phyloP scores from a whole-genome alignment of 176 grass and related monocot genomes.

The Musa itinerans region DNA sequence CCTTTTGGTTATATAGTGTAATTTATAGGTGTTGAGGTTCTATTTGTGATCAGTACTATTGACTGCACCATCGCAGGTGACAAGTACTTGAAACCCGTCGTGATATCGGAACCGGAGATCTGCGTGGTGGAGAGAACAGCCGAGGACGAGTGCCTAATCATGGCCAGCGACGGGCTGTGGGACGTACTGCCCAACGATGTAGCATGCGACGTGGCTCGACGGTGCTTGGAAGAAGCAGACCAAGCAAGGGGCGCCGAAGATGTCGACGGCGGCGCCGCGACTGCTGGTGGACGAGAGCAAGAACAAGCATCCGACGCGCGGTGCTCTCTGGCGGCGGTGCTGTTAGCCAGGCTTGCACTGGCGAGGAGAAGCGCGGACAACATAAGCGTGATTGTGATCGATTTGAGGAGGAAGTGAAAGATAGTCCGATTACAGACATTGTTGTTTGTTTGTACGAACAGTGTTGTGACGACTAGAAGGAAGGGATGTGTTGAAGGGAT shows the following conservation, averaged over 20 bases:
- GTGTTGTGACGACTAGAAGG: neutral
- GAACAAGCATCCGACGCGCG: constrained; percentile 25
- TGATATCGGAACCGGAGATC: constrained; percentile 72
- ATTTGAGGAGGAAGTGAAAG: constrained; percentile 39
- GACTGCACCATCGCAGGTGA: constrained; percentile 36
- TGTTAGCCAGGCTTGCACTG: constrained; percentile 61
- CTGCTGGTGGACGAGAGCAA: neutral
- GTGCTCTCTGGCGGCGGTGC: constrained; percentile 45
- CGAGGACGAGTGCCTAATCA: constrained; percentile 57
- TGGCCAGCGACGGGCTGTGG: constrained; percentile 86
- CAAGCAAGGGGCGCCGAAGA: neutral
- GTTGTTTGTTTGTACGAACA: neutral
- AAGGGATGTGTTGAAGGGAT: neutral
- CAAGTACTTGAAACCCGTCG: constrained; percentile 53
- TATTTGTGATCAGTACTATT: too few relatives aligned
- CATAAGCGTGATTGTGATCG: constrained; percentile 69
- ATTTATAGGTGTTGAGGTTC: too few relatives aligned
- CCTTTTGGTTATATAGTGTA: too few relatives aligned
- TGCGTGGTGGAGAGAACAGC: constrained; percentile 26
- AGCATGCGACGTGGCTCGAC: constrained; percentile 48
- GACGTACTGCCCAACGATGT: constrained; percentile 60
- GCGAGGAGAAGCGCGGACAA: constrained; percentile 54
- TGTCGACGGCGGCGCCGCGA: neutral
- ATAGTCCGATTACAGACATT: constrained; percentile 5
- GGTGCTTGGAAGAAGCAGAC: constrained; percentile 48